Evolutionary conservation across 257 asterid genomes (phyloP).

Genomic region (Oldenlandia corymbosa): DNA sequence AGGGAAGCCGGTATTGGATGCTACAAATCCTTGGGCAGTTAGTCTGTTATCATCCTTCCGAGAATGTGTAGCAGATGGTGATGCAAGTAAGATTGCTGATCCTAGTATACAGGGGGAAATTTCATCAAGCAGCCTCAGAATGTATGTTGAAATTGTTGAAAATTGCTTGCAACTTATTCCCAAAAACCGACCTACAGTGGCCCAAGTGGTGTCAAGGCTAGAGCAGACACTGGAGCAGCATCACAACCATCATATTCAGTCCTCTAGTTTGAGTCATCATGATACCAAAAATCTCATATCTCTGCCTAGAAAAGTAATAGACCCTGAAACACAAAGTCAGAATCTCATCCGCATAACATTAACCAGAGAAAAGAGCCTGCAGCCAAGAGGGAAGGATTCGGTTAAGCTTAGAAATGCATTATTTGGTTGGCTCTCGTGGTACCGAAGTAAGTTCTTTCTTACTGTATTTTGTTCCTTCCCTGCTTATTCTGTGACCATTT

Average conservation of each 20-base stretch:
- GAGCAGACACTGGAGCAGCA: conserved; percentile 9
- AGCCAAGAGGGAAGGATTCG: no score
- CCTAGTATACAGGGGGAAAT: neutral
- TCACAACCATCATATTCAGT: neutral
- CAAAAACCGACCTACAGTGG: conserved; percentile 13
- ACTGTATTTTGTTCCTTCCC: no score
- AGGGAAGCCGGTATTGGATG: neutral
- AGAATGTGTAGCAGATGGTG: neutral
- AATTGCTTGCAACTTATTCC: neutral
- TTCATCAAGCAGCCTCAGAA: neutral
- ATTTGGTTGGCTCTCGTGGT: no score
- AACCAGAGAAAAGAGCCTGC: no score
- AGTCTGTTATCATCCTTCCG: neutral
- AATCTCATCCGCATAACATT: no score
- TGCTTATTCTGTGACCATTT: no score
- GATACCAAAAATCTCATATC: neutral
- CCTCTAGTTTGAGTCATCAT: no score
- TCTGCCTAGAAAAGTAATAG: no score
- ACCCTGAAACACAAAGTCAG: no score
- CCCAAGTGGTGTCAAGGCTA: conserved; percentile 11
- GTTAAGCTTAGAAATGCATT: no score
- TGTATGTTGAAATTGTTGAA: neutral
- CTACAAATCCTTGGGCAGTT: neutral
- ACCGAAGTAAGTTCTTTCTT: no score
- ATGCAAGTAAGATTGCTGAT: neutral